A percentile compares a stretch with the other conserved stretches of the same genome.
Conservation (phyloP, 805 yeast species). For the Cyberlindnera nakhonratchasimensis region DNA sequence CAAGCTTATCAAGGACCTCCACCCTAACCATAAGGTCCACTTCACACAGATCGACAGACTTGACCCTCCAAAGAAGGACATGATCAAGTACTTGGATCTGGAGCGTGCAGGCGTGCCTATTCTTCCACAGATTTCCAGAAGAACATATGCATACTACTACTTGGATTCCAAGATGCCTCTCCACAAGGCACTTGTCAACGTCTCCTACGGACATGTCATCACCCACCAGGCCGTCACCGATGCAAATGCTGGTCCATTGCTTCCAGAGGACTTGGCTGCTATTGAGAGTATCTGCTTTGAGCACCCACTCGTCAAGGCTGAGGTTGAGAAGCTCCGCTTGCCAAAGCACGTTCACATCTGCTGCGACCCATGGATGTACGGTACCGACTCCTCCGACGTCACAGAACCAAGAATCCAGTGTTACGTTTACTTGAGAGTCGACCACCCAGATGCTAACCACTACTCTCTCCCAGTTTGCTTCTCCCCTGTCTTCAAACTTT, state of each 20-base stretch:
- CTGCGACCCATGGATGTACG: constrained; percentile 85
- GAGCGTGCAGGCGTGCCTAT: constrained; percentile 50
- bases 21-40: constrained; percentile 53
- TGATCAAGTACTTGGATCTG: constrained; percentile 64
- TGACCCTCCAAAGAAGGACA: constrained; percentile 77
- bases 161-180: constrained; percentile 46
- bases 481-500: constrained; percentile 67
- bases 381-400: constrained; percentile 56
- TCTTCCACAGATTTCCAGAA: constrained; percentile 62
- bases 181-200: constrained; percentile 71
- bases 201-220: constrained; percentile 57
- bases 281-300: constrained; percentile 47
- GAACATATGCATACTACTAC: constrained; percentile 66
- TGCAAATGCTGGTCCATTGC: constrained; percentile 68
- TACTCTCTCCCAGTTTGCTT: constrained; percentile 71
- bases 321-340: constrained; percentile 61
- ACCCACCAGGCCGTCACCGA: constrained; percentile 52
- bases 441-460: constrained; percentile 70
- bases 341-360: constrained; percentile 51
- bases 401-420: constrained; percentile 63
- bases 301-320: constrained; percentile 60
- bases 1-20: constrained; percentile 56
- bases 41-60: constrained; percentile 63
- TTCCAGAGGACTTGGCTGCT: constrained; percentile 58
- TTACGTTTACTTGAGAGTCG: constrained; percentile 69